phyloP scores from a whole-genome alignment of 768 basidiomycete species.

The Pleurotus salmoneostramineus region DNA sequence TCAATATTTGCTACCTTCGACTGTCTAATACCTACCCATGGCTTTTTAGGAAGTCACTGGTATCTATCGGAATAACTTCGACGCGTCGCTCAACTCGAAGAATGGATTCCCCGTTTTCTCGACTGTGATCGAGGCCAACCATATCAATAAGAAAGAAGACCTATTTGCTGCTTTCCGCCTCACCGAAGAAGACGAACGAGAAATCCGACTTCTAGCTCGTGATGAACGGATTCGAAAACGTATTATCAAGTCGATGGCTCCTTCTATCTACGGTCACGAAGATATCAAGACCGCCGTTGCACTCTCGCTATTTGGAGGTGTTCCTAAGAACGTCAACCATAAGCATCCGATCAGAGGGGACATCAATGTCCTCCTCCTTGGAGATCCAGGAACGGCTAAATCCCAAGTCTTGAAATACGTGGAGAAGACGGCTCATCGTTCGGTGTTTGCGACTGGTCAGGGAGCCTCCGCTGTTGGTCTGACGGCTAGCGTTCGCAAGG shows the following conservation, averaged over 20 bases:
- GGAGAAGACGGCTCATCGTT: slow-evolving; percentile 96
- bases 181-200: slow-evolving; percentile 94
- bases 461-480: slow-evolving; percentile 98
- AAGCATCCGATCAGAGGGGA: slow-evolving; percentile 97
- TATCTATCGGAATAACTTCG: slow-evolving; percentile 98
- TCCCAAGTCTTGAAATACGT: slow-evolving; percentile 99
- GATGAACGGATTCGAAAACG: slow-evolving; percentile 96
- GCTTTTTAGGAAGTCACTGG: slow-evolving; percentile 91
- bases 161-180: slow-evolving; percentile 97
- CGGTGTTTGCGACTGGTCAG: slow-evolving; percentile 97
- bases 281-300: slow-evolving; percentile 98
- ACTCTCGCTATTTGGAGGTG: slow-evolving; percentile 90
- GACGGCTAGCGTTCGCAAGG: slow-evolving; percentile 98
- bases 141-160: slow-evolving; percentile 99
- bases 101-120: slow-evolving; percentile 99
- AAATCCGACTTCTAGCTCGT: slow-evolving; percentile 80
- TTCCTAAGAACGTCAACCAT: slow-evolving; percentile 93
- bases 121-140: slow-evolving; percentile 96
- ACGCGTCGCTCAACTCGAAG: slow-evolving; percentile 95
- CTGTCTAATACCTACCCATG: slow-evolving; percentile 11
- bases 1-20: too few relatives aligned
- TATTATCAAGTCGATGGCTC: slow-evolving; percentile 97
- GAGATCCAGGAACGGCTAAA: slow-evolving; percentile 98
- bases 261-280: slow-evolving; percentile 98
- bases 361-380: slow-evolving; percentile 93